Conservation (phyloP, 2,329 filamentous ascomycete species). For the Leptographium galeiforme region DNA sequence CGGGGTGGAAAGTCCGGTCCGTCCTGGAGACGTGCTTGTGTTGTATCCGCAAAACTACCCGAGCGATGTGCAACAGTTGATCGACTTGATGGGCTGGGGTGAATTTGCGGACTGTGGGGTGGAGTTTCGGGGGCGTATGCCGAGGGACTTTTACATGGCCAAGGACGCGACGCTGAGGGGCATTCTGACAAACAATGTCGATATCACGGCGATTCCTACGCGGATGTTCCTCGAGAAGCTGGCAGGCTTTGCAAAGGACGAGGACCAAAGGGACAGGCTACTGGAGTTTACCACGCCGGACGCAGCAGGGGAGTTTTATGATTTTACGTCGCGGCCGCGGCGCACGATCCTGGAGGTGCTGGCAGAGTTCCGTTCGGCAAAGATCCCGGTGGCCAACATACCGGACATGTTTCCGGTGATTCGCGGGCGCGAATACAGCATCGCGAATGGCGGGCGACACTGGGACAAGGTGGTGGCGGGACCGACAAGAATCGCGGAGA, state of each 20-base stretch:
- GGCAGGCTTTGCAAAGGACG: slow-evolving; percentile 58
- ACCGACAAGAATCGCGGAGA: background rate
- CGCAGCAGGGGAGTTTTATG: slow-evolving; percentile 82
- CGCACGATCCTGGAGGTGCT: slow-evolving; percentile 87
- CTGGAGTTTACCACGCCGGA: slow-evolving; percentile 69
- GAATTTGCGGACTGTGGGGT: slow-evolving; percentile 57
- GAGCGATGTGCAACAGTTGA: slow-evolving; percentile 63
- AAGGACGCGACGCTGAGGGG: slow-evolving; percentile 49
- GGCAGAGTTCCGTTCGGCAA: slow-evolving; percentile 75
- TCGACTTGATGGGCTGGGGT: slow-evolving; percentile 68
- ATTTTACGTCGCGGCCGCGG: slow-evolving; percentile 84
- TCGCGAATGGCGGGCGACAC: slow-evolving; percentile 53
- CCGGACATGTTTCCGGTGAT: slow-evolving; percentile 67
- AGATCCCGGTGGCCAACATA: slow-evolving; percentile 61
- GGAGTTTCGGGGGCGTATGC: slow-evolving; percentile 25
- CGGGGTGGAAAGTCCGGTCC: slow-evolving; percentile 16
- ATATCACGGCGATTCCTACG: slow-evolving; percentile 79
- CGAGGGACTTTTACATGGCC: slow-evolving; percentile 9
- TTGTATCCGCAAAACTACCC: slow-evolving; percentile 83
- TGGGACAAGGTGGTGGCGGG: background rate
- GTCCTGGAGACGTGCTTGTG: slow-evolving; percentile 69
- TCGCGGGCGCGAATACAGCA: slow-evolving; percentile 85
- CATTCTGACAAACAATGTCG: slow-evolving; percentile 70
- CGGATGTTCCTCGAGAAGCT: slow-evolving; percentile 74
- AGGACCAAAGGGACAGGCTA: slow-evolving; percentile 66